These are phyloP conservation scores for Triangularia setosa DNA, from an alignment of 2,329 filamentous ascomycete genomes.

Conservation along the genomic window DNA sequence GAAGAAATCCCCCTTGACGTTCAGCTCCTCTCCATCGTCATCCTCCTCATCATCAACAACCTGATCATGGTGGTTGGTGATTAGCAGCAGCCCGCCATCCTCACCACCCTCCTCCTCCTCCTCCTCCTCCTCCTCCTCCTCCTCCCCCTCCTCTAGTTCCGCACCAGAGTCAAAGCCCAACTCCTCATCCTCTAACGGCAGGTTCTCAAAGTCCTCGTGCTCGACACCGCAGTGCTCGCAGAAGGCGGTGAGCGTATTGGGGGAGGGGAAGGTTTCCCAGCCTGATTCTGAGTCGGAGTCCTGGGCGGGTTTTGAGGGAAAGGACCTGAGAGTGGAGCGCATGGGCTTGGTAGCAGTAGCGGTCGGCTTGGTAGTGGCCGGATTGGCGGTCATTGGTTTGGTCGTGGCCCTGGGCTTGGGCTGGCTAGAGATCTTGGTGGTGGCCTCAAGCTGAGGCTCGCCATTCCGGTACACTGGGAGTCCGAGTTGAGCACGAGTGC, in stretches of 20 bases:
- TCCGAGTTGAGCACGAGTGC: too few species aligned
- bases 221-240: background rate
- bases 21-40: background rate
- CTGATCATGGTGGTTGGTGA: background rate
- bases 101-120: background rate
- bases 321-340: background rate
- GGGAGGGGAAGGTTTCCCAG: background rate
- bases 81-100: background rate
- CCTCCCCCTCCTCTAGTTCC: background rate
- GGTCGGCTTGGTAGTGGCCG: too few species aligned
- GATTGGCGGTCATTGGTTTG: too few species aligned
- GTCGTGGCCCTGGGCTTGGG: too few species aligned
- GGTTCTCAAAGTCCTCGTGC: background rate
- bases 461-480: too few species aligned
- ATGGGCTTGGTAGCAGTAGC: too few species aligned
- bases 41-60: background rate
- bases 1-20: background rate
- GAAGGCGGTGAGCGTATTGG: background rate
- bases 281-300: background rate
- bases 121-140: background rate
- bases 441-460: too few species aligned
- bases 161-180: slow-evolving; percentile 1
- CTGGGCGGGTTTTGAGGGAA: background rate
- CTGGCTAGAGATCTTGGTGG: too few species aligned
- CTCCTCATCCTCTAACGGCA: background rate